phyloP scores from a whole-genome alignment of 257 asterid genomes.

The Nyctanthes arbortristis region DNA sequence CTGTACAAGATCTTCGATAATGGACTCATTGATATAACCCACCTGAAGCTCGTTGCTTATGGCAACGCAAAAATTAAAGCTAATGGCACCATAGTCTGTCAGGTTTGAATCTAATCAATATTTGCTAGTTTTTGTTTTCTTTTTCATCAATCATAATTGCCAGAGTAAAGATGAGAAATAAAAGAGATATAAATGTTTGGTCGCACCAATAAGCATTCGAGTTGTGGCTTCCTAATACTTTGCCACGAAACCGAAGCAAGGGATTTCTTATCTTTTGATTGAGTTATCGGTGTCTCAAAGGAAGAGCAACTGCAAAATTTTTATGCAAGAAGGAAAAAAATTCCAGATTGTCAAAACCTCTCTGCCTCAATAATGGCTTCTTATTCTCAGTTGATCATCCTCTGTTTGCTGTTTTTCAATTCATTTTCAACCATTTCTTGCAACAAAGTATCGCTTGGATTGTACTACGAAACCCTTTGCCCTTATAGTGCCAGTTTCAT shows the following conservation, averaged over 20 bases:
- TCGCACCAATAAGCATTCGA: conserved; percentile 27
- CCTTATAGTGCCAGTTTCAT: conserved; percentile 43
- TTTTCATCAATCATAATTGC: too few species aligned
- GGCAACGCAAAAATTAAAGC: conserved; percentile 42
- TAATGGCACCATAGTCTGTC: conserved; percentile 41
- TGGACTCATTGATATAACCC: conserved; percentile 35
- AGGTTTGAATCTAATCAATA: conserved; percentile 30
- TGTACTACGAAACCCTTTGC: conserved; percentile 42
- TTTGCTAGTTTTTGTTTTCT: too few species aligned
- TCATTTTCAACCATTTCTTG: conserved; percentile 25
- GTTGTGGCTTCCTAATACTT: conserved; percentile 26
- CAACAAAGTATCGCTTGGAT: conserved; percentile 32
- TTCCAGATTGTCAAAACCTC: conserved; percentile 8
- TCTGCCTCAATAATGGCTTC: conserved; percentile 25
- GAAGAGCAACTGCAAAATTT: neutral
- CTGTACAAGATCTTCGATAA: conserved; percentile 36
- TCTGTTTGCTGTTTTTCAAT: conserved; percentile 22
- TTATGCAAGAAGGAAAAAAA: neutral
- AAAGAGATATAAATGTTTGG: too few species aligned
- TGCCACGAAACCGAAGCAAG: conserved; percentile 30
- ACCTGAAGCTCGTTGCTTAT: conserved; percentile 48
- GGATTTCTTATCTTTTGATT: conserved; percentile 5
- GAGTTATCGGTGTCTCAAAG: neutral
- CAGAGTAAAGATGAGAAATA: too few species aligned
- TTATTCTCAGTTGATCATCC: conserved; percentile 19